Base-by-base conservation (phyloP, 139 green algal genomes). In the Chlorella sp. region DNA sequence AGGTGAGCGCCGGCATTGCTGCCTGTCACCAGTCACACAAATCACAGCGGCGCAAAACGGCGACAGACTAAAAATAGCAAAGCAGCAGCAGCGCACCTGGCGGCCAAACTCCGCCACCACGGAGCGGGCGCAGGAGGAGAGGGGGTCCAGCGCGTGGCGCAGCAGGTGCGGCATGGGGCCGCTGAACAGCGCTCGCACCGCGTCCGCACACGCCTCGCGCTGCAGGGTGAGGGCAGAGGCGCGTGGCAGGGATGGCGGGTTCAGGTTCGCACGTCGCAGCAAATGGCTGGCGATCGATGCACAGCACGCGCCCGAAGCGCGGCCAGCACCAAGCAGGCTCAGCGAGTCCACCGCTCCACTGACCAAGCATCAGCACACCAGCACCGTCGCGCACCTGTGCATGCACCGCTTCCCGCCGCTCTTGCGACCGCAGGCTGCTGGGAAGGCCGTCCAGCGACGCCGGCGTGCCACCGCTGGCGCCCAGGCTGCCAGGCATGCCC, bases 101-200 rank as follows among this genome's bases (percentile, higher is more conserved):
- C 87, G 76, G 16, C 56, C 83, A 82, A 90, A 90, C 87, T 90
- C 87, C 32, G 72, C 48, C 36, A 82, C 81, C 40, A 88, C 84
- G 8, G 84, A 84, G 6, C 75, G 58, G 58, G 94, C 84, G 80
- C 91, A 96, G n/a, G 92, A 89, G 4, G 70, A 73, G 22, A 97
- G 85, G 26, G 94, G 94, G 40, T 89, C 85, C 44, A 97, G 87
- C 30, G 69, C 87, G 84, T 93, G 89, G 20, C 67, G 56, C 43
- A 96, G 88, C 82, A 95, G 86, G 69, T 84, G 86, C 73, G 90
- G 69, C 76, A 97, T 84, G 24, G 69, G 41, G 5, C 85, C 43
- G 43, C 51, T 48, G 48, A 96, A 91, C n/a, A 97, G 86, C 69
- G 56, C 34, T 16, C 80, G 64, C 16, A 96, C 70, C 0, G 87